Percentiles rank a stretch among this genome's conserved stretches.
phyloP scores from a whole-genome alignment of 2,329 filamentous ascomycete species.

The Cladosporium sp. region DNA sequence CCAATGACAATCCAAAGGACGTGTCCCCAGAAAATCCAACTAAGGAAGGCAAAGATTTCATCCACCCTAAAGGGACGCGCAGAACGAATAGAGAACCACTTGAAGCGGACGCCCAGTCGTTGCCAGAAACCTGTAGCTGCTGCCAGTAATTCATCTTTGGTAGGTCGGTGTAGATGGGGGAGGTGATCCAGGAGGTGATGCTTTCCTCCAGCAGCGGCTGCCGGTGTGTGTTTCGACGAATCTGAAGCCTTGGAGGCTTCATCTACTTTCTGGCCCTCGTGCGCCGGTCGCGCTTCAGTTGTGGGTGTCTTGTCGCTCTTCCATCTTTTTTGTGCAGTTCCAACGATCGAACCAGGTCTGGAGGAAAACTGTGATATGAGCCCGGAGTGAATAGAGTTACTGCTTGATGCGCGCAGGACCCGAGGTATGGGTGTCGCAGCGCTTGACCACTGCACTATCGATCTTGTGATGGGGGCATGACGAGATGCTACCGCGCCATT shows the following conservation, averaged over 20 bases:
- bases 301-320: conserved; percentile 23
- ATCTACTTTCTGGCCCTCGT: conserved; percentile 27
- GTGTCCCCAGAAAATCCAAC: conserved; percentile 92
- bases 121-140: conserved; percentile 94
- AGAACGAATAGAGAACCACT: conserved; percentile 95
- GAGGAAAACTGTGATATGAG: not conserved
- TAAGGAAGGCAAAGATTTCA: conserved; percentile 92
- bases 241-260: conserved; percentile 27
- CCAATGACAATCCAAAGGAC: conserved; percentile 94
- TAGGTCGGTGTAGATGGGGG: conserved; percentile 76
- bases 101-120: conserved; percentile 85
- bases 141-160: conserved; percentile 87
- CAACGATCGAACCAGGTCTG: not conserved
- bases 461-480: not conserved
- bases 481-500: not conserved
- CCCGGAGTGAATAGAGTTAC: not conserved
- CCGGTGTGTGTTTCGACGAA: conserved; percentile 33
- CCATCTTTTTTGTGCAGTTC: conserved; percentile 21
- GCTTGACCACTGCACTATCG: conserved; percentile 5
- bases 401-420: not conserved
- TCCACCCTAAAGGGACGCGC: conserved; percentile 92
- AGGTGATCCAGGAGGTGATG: conserved; percentile 54
- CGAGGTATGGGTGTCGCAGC: not conserved
- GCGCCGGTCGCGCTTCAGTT: conserved; percentile 8
- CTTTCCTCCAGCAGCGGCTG: conserved; percentile 24